Evolutionary conservation across 2,329 filamentous ascomycete species (phyloP).

Genomic region (Pseudopyricularia javanii): DNA sequence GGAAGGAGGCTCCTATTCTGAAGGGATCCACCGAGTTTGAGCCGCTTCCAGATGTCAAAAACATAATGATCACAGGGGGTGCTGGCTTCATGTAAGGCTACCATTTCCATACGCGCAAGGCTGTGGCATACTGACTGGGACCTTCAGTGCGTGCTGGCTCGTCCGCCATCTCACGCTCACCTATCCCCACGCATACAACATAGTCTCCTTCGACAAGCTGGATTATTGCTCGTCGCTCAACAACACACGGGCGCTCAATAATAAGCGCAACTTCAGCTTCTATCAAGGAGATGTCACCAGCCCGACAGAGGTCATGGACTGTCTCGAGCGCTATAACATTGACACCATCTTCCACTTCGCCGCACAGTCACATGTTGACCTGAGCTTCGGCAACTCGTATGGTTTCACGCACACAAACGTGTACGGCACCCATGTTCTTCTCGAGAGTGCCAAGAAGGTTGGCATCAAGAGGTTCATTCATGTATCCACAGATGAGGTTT

Average conservation of each 20-base stretch:
- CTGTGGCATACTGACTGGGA: background rate
- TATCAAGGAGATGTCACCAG: constrained; percentile 70
- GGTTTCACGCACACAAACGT: constrained; percentile 74
- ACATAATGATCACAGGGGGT: constrained; percentile 75
- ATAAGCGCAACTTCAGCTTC: constrained; percentile 62
- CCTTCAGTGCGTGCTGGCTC: constrained; percentile 63
- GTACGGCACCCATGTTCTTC: constrained; percentile 69
- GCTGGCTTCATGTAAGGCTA: constrained; percentile 69
- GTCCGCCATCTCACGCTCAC: constrained; percentile 65
- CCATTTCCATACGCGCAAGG: background rate
- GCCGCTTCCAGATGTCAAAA: constrained; percentile 56
- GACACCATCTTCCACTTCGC: constrained; percentile 78
- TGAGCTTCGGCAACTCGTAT: constrained; percentile 74
- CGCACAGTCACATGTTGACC: constrained; percentile 73
- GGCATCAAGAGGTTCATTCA: constrained; percentile 65
- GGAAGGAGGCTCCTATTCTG: constrained; percentile 60
- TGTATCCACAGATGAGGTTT: constrained; percentile 76
- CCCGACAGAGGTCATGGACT: constrained; percentile 55
- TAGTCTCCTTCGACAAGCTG: constrained; percentile 74
- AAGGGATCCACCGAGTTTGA: constrained; percentile 59
- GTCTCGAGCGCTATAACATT: constrained; percentile 58
- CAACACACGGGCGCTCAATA: constrained; percentile 60
- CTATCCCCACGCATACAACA: constrained; percentile 63
- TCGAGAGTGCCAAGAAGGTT: constrained; percentile 65
- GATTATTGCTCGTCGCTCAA: constrained; percentile 74